A percentile compares a stretch with the other conserved stretches of the same genome.
phyloP scores from a whole-genome alignment of 169 alveolate species.

The Cryptosporidium canis region DNA sequence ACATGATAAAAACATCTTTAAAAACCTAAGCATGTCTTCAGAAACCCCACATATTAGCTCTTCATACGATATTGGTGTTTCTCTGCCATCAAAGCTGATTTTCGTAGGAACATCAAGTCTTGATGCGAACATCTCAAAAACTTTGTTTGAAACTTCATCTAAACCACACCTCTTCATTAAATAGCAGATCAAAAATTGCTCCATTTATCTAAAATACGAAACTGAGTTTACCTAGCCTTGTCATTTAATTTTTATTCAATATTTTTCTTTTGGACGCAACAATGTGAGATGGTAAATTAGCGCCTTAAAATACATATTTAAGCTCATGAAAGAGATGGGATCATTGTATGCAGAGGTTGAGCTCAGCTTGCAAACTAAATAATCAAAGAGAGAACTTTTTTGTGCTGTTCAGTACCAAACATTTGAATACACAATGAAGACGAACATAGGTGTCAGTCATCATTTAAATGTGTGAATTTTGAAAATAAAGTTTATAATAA shows the following conservation, averaged over 20 bases:
- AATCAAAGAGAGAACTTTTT: too few relatives aligned
- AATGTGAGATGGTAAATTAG: background rate
- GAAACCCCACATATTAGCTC: slow-evolving; percentile 2
- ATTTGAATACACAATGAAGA: too few relatives aligned
- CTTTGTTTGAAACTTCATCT: slow-evolving; percentile 35
- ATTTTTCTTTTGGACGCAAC: background rate
- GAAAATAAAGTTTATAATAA: background rate
- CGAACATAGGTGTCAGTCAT: too few relatives aligned
- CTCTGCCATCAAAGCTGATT: slow-evolving; percentile 35
- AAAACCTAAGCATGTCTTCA: background rate
- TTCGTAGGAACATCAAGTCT: slow-evolving; percentile 1
- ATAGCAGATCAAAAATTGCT: slow-evolving; percentile 21
- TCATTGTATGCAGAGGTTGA: background rate
- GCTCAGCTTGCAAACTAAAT: background rate
- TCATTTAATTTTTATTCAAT: background rate
- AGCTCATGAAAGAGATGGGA: too few relatives aligned
- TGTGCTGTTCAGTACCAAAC: too few relatives aligned
- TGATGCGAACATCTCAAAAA: slow-evolving; percentile 3
- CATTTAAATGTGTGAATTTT: too few relatives aligned
- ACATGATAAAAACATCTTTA: background rate
- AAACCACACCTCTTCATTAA: slow-evolving; percentile 36
- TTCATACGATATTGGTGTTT: slow-evolving; percentile 16
- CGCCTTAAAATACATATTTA: too few relatives aligned
- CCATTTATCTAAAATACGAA: background rate
- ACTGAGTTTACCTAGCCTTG: background rate